Percentiles rank a stretch among this genome's conserved stretches.
These are phyloP conservation scores for Aspergillus saccharolyticus DNA, from an alignment of 495 filamentous ascomycete species.

Conservation along the genomic window DNA sequence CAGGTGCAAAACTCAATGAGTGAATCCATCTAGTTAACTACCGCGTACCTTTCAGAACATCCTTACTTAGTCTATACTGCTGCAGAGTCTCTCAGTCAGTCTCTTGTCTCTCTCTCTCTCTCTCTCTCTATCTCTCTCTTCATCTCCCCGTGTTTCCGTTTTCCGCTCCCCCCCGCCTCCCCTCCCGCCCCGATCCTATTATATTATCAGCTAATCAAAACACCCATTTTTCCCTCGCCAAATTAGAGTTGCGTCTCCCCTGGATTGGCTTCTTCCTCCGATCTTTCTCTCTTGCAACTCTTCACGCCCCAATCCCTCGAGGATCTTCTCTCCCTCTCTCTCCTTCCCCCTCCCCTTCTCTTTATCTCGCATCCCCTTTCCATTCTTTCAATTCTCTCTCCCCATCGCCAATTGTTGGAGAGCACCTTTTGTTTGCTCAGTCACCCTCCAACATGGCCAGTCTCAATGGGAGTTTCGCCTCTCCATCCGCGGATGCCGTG, in stretches of 20 bases:
- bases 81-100: background rate
- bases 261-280: slow-evolving; percentile 1
- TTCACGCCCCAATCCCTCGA: background rate
- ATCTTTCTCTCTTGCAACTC: background rate
- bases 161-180: no score
- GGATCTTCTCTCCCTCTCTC: background rate
- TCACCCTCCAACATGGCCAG: slow-evolving; percentile 48
- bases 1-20: no score
- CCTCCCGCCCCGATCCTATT: background rate
- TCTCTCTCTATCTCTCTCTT: background rate
- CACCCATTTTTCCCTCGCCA: slow-evolving; percentile 2
- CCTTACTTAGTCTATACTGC: slow-evolving; percentile 4
- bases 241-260: slow-evolving; percentile 20
- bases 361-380: background rate
- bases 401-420: slow-evolving; percentile 18
- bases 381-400: slow-evolving; percentile 1
- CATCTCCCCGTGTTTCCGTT: background rate
- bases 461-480: slow-evolving; percentile 67
- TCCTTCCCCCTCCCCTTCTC: background rate
- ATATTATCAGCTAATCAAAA: background rate
- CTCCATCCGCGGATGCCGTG: slow-evolving; percentile 66
- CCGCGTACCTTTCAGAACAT: slow-evolving; percentile 3
- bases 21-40: background rate
- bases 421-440: slow-evolving; percentile 1
- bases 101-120: background rate